These are phyloP conservation scores for Clonostachys rosea DNA, from an alignment of 2,329 filamentous ascomycete species.

Conservation along the genomic window DNA sequence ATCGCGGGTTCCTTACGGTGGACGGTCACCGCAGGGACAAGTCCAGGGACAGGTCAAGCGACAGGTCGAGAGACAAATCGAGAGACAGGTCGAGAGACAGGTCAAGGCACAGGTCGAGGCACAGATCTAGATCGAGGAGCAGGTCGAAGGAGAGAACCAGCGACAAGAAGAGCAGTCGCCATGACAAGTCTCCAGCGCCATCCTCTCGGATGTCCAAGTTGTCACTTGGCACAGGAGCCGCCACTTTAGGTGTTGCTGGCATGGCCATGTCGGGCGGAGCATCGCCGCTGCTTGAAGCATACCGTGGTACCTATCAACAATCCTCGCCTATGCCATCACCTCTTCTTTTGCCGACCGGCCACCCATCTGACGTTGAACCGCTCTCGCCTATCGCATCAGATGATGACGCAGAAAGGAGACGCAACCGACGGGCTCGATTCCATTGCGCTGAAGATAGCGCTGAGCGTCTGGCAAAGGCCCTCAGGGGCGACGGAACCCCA, in stretches of 20 bases:
- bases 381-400: slow-evolving; percentile 50
- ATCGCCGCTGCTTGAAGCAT: slow-evolving; percentile 86
- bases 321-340: slow-evolving; percentile 93
- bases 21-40: slow-evolving; percentile 14
- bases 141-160: too few species aligned
- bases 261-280: slow-evolving; percentile 52
- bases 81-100: too few species aligned
- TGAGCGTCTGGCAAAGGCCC: slow-evolving; percentile 67
- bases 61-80: too few species aligned
- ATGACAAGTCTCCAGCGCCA: slow-evolving; percentile 41
- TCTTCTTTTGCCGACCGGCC: slow-evolving; percentile 47
- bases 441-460: slow-evolving; percentile 83
- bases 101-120: too few species aligned
- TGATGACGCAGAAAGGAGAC: slow-evolving; percentile 32
- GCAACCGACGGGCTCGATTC: slow-evolving; percentile 64
- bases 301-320: slow-evolving; percentile 89
- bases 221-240: slow-evolving; percentile 34
- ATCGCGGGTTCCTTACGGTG: slow-evolving; percentile 11
- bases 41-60: slow-evolving; percentile 15
- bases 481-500: slow-evolving; percentile 61
- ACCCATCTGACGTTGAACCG: slow-evolving; percentile 44
- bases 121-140: too few species aligned
- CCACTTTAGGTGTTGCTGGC: slow-evolving; percentile 13
- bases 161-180: slow-evolving; percentile 13
- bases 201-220: slow-evolving; percentile 48